Evolutionary conservation across 1,139 yeast genomes (phyloP).

Genomic region (Saccharomycopsis crataegensis): DNA sequence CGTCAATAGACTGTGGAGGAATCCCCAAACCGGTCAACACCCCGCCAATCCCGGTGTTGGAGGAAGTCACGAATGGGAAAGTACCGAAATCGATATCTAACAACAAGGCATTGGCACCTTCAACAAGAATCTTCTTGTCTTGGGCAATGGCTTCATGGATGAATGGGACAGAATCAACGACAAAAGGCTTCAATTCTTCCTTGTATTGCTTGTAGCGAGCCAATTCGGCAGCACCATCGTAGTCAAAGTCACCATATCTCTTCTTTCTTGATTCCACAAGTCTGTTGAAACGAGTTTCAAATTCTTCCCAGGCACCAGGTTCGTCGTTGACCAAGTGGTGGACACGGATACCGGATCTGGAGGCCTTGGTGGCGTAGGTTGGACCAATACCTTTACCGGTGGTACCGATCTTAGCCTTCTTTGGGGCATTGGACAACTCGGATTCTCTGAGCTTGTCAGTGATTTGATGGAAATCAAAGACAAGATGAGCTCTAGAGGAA

Average conservation of each 20-base stretch:
- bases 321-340: slow-evolving; percentile 90
- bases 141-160: slow-evolving; percentile 75
- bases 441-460: slow-evolving; percentile 93
- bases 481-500: slow-evolving; percentile 92
- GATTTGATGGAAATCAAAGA: slow-evolving; percentile 95
- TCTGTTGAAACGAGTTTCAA: slow-evolving; percentile 69
- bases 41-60: slow-evolving; percentile 96
- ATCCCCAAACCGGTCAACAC: slow-evolving; percentile 94
- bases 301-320: slow-evolving; percentile 90
- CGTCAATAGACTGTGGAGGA: slow-evolving; percentile 75
- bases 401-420: slow-evolving; percentile 89
- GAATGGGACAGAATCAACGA: slow-evolving; percentile 85
- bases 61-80: slow-evolving; percentile 94
- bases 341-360: slow-evolving; percentile 93
- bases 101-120: slow-evolving; percentile 98
- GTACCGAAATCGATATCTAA: slow-evolving; percentile 97
- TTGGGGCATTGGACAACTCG: slow-evolving; percentile 53
- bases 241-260: slow-evolving; percentile 91
- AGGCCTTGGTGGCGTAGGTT: slow-evolving; percentile 92
- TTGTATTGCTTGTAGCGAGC: slow-evolving; percentile 68
- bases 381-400: slow-evolving; percentile 99
- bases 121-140: slow-evolving; percentile 84
- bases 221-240: slow-evolving; percentile 76
- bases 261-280: slow-evolving; percentile 72
- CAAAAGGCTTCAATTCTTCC: slow-evolving; percentile 76